These are phyloP conservation scores for Chlamydomonas reinhardtii DNA, from an alignment of 163 green algal species.

Conservation along the genomic window DNA sequence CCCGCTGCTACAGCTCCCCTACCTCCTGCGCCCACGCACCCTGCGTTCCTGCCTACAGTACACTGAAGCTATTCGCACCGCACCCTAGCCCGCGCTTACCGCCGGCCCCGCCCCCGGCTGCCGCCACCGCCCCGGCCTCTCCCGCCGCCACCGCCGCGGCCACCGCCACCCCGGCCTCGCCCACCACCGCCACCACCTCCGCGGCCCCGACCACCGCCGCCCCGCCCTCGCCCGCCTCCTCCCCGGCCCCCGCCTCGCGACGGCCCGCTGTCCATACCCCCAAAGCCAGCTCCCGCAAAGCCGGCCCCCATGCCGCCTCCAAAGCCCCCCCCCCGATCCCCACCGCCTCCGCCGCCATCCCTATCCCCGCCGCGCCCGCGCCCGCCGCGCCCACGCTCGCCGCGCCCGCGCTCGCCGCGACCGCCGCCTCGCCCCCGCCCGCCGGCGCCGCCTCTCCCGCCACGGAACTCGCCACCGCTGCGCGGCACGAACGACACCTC, in stretches of 20 bases:
- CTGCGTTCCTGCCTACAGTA: no score
- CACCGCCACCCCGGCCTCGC: not conserved
- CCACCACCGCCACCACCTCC: constrained; percentile 13
- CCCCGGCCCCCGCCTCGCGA: constrained; percentile 30
- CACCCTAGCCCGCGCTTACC: not conserved
- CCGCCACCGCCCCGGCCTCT: not conserved
- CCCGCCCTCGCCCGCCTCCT: constrained; percentile 28
- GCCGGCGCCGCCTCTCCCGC: constrained; percentile 9
- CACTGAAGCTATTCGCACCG: not conserved
- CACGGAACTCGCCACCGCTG: constrained; percentile 10
- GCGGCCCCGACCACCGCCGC: not conserved
- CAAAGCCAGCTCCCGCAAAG: constrained; percentile 5
- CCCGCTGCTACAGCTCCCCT: not conserved
- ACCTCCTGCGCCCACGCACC: not conserved
- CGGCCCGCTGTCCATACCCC: not conserved
- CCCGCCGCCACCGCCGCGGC: not conserved
- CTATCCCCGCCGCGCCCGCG: not conserved
- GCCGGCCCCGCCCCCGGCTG: not conserved
- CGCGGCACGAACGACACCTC: constrained; percentile 78
- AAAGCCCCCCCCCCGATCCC: not conserved
- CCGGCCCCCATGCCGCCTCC: not conserved
- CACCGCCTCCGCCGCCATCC: not conserved
- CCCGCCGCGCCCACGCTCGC: not conserved
- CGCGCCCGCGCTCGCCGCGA: constrained; percentile 31
- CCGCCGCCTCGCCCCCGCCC: constrained; percentile 20